These are phyloP conservation scores for Nakazawaea peltata DNA, from an alignment of 805 yeast genomes.

Conservation along the genomic window DNA sequence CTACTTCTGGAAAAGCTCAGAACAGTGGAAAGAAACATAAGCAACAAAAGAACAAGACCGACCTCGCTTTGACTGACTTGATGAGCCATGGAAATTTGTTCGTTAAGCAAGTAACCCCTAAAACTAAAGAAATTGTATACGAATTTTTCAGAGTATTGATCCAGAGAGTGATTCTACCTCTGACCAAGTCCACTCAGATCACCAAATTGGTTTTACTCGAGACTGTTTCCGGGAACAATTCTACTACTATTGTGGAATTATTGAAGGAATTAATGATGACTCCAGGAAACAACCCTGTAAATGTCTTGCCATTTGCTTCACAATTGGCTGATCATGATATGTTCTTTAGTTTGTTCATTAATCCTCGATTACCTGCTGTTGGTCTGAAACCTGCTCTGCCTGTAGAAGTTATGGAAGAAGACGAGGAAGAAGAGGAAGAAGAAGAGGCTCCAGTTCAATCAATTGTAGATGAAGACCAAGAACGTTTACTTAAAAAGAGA, in stretches of 20 bases:
- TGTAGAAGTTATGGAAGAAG: slow-evolving; percentile 13
- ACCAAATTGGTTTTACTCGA: slow-evolving; percentile 33
- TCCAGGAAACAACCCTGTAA: slow-evolving; percentile 43
- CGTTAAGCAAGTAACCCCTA: slow-evolving; percentile 28
- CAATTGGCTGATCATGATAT: slow-evolving; percentile 39
- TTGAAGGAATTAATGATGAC: slow-evolving; percentile 13
- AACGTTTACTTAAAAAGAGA: background rate
- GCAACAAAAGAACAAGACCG: slow-evolving; percentile 33
- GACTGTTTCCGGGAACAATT: slow-evolving; percentile 22
- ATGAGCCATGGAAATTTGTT: slow-evolving; percentile 60
- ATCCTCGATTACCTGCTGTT: slow-evolving; percentile 67
- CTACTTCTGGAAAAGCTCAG: slow-evolving; percentile 8
- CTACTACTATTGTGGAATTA: slow-evolving; percentile 3
- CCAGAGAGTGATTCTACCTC: slow-evolving; percentile 42
- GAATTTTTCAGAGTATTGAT: slow-evolving; percentile 43
- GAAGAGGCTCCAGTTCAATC: slow-evolving; percentile 1
- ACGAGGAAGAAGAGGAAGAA: slow-evolving; percentile 13
- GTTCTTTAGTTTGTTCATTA: slow-evolving; percentile 50
- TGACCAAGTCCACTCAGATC: slow-evolving; percentile 57
- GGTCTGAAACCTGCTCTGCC: slow-evolving; percentile 9
- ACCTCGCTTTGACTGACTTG: slow-evolving; percentile 48
- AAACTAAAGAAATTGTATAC: slow-evolving; percentile 27
- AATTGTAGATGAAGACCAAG: slow-evolving; percentile 2
- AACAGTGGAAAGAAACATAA: slow-evolving; percentile 14
- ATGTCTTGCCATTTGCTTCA: slow-evolving; percentile 65